Conservation (phyloP, 805 yeast species). For the Sugiyamaella americana region DNA sequence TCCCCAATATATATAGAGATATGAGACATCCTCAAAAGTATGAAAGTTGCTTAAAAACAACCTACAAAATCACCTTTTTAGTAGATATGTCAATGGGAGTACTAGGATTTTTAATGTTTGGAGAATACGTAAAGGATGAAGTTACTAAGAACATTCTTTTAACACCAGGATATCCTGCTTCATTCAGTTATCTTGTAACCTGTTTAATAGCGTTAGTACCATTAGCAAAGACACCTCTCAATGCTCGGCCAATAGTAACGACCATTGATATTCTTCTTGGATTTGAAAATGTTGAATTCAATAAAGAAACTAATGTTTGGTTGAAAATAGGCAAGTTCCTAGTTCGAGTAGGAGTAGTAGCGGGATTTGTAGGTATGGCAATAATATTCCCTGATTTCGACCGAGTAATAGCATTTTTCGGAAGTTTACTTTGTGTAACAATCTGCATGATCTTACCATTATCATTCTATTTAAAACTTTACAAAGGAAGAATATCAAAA, state of each 20-base stretch:
- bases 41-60: slow-evolving; percentile 43
- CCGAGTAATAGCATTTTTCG: slow-evolving; percentile 71
- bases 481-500: slow-evolving; percentile 38
- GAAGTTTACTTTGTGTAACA: slow-evolving; percentile 72
- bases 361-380: slow-evolving; percentile 52
- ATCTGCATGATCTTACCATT: slow-evolving; percentile 78
- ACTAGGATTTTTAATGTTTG: slow-evolving; percentile 77
- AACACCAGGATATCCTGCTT: slow-evolving; percentile 61
- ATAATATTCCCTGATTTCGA: slow-evolving; percentile 73
- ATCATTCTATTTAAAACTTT: slow-evolving; percentile 58
- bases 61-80: slow-evolving; percentile 52
- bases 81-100: slow-evolving; percentile 59
- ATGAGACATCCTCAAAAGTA: slow-evolving; percentile 67
- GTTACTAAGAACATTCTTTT: slow-evolving; percentile 68
- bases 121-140: slow-evolving; percentile 57
- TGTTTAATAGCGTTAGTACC: slow-evolving; percentile 75
- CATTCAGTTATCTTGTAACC: slow-evolving; percentile 47
- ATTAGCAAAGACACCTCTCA: slow-evolving; percentile 75
- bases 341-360: slow-evolving; percentile 46
- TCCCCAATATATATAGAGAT: slow-evolving; percentile 70
- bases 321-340: slow-evolving; percentile 14
- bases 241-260: slow-evolving; percentile 74
- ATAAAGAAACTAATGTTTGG: not conserved
- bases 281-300: slow-evolving; percentile 26
- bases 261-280: slow-evolving; percentile 54